Evolutionary conservation across 495 filamentous ascomycete species (phyloP).

Genomic region (Xylaria telfairii): DNA sequence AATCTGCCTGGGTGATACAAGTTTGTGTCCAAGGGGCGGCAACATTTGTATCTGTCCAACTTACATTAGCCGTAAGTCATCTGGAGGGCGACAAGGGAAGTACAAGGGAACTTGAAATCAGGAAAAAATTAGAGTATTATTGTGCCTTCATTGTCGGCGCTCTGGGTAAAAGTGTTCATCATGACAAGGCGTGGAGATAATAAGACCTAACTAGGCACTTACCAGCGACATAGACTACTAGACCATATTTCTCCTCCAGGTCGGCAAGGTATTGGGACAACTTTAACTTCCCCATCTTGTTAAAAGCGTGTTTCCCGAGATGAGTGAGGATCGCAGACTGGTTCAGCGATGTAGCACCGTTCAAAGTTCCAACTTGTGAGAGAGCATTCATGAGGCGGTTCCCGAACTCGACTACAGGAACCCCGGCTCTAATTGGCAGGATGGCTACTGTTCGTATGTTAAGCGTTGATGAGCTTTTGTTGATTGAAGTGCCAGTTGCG

Average conservation of each 20-base stretch:
- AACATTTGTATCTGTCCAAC: conserved; percentile 76
- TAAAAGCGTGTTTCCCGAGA: conserved; percentile 93
- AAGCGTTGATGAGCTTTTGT: conserved; percentile 78
- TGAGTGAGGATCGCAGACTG: conserved; percentile 94
- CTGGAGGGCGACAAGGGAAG: not conserved
- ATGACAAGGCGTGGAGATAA: conserved; percentile 36
- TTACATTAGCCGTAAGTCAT: conserved; percentile 29
- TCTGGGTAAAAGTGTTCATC: conserved; percentile 51
- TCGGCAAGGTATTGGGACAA: conserved; percentile 95
- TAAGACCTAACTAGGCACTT: conserved; percentile 35
- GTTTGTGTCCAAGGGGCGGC: conserved; percentile 98
- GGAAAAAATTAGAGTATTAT: conserved; percentile 58
- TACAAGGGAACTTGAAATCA: conserved; percentile 34
- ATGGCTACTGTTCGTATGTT: conserved; percentile 94
- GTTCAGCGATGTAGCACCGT: conserved; percentile 90
- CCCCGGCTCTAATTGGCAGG: conserved; percentile 85
- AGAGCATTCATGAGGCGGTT: conserved; percentile 86
- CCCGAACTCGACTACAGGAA: conserved; percentile 95
- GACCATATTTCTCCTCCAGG: conserved; percentile 93
- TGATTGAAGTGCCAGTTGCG: conserved; percentile 64
- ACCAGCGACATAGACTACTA: conserved; percentile 95
- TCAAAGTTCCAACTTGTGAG: conserved; percentile 82
- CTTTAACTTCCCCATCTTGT: conserved; percentile 95
- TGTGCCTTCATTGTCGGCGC: conserved; percentile 49
- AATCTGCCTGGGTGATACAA: conserved; percentile 95